phyloP scores from a whole-genome alignment of 192 early-diverging fungal genomes.

The Dissophora ornata region DNA sequence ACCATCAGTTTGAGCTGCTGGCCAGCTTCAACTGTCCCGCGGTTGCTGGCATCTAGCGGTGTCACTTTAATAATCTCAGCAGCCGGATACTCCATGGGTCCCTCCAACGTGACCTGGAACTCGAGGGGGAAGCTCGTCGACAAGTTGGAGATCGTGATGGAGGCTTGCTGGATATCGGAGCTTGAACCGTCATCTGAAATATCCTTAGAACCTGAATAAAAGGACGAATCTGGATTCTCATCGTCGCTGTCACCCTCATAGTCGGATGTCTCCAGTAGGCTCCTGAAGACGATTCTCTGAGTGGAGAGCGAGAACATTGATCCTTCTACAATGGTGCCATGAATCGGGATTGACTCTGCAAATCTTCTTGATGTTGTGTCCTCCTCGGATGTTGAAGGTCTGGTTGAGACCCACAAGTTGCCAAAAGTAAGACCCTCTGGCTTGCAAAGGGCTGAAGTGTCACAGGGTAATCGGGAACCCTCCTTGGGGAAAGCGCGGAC shows the following conservation, averaged over 20 bases:
- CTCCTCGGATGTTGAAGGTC: slow-evolving; percentile 52
- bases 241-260: slow-evolving; percentile 62
- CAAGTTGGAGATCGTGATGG: slow-evolving; percentile 71
- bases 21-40: slow-evolving; percentile 69
- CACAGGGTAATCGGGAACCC: slow-evolving; percentile 64
- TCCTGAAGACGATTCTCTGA: slow-evolving; percentile 75
- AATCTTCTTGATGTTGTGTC: slow-evolving; percentile 53
- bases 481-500: slow-evolving; percentile 74
- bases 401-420: slow-evolving; percentile 73
- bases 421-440: slow-evolving; percentile 75
- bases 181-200: slow-evolving; percentile 13
- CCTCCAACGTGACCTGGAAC: slow-evolving; percentile 77
- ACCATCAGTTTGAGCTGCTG: slow-evolving; percentile 67
- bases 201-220: slow-evolving; percentile 11
- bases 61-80: slow-evolving; percentile 70
- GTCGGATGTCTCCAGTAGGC: slow-evolving; percentile 64
- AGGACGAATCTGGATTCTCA: slow-evolving; percentile 25
- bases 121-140: slow-evolving; percentile 70
- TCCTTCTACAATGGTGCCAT: slow-evolving; percentile 73
- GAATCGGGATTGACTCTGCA: slow-evolving; percentile 73
- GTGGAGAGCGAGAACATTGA: slow-evolving; percentile 77
- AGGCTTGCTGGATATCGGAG: slow-evolving; percentile 54
- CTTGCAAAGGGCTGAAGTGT: slow-evolving; percentile 67
- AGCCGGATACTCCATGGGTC: slow-evolving; percentile 78
- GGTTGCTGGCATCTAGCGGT: slow-evolving; percentile 67